Percentiles rank a stretch among this genome's conserved stretches.
Conservation (phyloP, 768 basidiomycete species). For the Boletus edulis region DNA sequence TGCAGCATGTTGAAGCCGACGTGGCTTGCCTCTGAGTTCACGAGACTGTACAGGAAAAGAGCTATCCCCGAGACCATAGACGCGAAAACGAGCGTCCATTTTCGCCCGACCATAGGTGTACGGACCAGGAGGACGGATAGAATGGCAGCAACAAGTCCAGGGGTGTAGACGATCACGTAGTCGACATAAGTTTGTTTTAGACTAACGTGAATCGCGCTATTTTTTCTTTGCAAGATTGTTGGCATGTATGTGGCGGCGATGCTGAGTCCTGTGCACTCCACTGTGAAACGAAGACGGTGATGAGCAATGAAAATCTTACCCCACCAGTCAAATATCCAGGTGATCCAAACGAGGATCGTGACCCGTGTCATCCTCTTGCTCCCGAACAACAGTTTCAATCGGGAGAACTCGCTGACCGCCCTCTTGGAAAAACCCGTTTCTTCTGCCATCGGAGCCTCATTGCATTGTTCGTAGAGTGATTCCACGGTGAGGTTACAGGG, state of each 20-base stretch:
- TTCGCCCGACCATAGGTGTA: constrained; percentile 10
- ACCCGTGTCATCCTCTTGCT: constrained; percentile 13
- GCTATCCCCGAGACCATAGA: constrained; percentile 4
- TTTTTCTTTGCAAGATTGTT: constrained; percentile 13
- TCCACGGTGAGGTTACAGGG: constrained; percentile 13
- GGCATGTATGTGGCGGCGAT: constrained; percentile 6
- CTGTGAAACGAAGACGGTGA: neutral
- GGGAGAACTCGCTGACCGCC: constrained; percentile 2
- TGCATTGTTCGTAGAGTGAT: constrained; percentile 6
- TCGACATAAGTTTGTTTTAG: constrained; percentile 9
- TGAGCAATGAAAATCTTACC: neutral
- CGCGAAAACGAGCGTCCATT: constrained; percentile 17
- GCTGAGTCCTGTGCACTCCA: neutral
- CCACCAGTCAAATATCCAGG: constrained; percentile 15
- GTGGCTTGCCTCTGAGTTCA: constrained; percentile 10
- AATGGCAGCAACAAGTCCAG: constrained; percentile 2
- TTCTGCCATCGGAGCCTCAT: neutral
- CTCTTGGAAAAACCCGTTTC: neutral
- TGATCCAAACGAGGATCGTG: constrained; percentile 9
- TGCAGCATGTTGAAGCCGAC: constrained; percentile 9
- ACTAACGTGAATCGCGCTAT: constrained; percentile 3
- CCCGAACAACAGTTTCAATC: constrained; percentile 13
- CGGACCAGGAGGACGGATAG: constrained; percentile 12
- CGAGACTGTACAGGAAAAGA: constrained; percentile 8
- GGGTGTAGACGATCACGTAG: constrained; percentile 8